phyloP scores from a whole-genome alignment of 23 red algal species.

The Gracilaria gracilis region DNA sequence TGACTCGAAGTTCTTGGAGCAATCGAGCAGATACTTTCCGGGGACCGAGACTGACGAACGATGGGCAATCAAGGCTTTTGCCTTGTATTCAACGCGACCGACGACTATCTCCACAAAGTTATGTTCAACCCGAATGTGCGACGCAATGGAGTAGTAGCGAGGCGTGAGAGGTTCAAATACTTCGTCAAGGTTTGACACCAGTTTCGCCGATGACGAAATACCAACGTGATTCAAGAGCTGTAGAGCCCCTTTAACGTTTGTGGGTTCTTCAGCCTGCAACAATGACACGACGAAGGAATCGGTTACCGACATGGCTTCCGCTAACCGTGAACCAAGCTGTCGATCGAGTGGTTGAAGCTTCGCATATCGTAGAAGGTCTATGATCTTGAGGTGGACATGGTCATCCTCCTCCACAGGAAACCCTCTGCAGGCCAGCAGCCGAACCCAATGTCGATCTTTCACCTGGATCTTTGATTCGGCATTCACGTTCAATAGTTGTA shows the following conservation, averaged over 20 bases:
- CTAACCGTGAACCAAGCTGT: slow-evolving; percentile 10
- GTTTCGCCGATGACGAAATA: background rate
- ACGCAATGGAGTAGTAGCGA: slow-evolving; percentile 18
- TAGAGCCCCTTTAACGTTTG: background rate
- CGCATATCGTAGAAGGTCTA: slow-evolving; percentile 24
- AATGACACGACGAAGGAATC: background rate
- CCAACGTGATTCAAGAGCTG: background rate
- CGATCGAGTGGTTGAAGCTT: slow-evolving; percentile 41
- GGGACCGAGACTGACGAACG: background rate
- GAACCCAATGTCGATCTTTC: slow-evolving; percentile 18
- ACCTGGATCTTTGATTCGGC: background rate
- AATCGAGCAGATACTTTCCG: background rate
- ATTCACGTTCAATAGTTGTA: background rate
- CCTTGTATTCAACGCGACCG: background rate
- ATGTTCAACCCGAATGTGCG: background rate
- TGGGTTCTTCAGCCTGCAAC: background rate
- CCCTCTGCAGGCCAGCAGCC: background rate
- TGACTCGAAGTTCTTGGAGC: background rate
- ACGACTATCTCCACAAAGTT: background rate
- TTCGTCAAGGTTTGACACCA: background rate
- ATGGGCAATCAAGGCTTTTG: background rate
- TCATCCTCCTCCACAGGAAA: background rate
- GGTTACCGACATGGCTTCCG: background rate
- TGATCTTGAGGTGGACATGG: background rate
- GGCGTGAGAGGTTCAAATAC: slow-evolving; percentile 3